A percentile compares a stretch with the other conserved stretches of the same genome.
phyloP scores from a whole-genome alignment of 1,284 basidiomycete species.

The Xanthoconium separans region DNA sequence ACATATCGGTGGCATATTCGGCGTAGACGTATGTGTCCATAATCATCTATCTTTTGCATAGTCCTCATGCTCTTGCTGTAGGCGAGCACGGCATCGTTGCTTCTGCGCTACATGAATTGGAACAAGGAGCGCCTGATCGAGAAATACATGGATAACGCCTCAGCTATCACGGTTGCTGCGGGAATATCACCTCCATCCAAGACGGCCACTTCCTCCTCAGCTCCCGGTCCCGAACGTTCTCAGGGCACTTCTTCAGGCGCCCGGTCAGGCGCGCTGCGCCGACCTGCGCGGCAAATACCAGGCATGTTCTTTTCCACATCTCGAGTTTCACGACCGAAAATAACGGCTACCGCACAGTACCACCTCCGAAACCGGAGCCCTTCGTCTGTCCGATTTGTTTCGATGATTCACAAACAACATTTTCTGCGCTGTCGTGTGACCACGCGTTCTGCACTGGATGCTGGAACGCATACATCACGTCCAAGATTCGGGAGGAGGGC shows the following conservation, averaged over 20 bases:
- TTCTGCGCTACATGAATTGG: conserved; percentile 89
- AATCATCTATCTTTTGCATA: background rate
- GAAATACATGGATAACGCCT: conserved; percentile 90
- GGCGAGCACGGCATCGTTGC: conserved; percentile 64
- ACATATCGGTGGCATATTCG: conserved; percentile 83
- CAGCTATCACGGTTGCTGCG: conserved; percentile 67
- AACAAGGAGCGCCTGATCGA: conserved; percentile 97
- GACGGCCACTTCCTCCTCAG: conserved; percentile 33
- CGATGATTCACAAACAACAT: conserved; percentile 68
- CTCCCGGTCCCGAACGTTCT: conserved; percentile 36
- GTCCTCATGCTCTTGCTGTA: conserved; percentile 16
- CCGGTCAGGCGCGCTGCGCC: conserved; percentile 34
- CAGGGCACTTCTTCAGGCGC: conserved; percentile 26
- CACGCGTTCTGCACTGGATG: conserved; percentile 86
- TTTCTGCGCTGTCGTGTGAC: conserved; percentile 69
- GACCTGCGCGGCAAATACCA: conserved; percentile 41
- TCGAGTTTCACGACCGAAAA: background rate
- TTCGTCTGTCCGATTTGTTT: conserved; percentile 93
- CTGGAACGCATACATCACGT: conserved; percentile 82
- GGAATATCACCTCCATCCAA: conserved; percentile 50
- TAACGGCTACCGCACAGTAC: conserved; percentile 18
- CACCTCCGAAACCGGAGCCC: conserved; percentile 38
- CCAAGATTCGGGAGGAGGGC: conserved; percentile 89
- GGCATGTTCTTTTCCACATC: conserved; percentile 11
- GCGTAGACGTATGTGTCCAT: conserved; percentile 69